Evolutionary conservation across 208 protist genomes (phyloP).

Genomic region (Wallacemonas collosoma): DNA sequence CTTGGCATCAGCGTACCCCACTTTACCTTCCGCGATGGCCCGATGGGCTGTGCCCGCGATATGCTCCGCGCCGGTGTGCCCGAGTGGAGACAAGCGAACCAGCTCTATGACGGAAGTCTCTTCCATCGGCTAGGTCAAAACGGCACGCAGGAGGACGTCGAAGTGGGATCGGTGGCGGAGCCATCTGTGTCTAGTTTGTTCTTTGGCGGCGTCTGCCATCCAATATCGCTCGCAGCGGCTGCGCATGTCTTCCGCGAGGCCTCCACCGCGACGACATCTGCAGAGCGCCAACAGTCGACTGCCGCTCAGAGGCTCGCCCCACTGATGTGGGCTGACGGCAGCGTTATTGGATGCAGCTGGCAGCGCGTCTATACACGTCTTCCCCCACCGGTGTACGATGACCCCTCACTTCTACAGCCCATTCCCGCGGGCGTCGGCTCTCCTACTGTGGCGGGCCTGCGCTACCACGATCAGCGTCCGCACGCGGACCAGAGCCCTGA

Average conservation of each 20-base stretch:
- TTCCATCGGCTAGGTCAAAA: neutral
- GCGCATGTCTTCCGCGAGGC: conserved; percentile 14
- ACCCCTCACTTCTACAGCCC: neutral
- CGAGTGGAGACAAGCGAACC: neutral
- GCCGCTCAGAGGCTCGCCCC: conserved; percentile 54
- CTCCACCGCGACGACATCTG: conserved; percentile 20
- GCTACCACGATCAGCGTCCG: conserved; percentile 4
- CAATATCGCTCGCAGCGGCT: conserved; percentile 20
- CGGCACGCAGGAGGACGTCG: neutral
- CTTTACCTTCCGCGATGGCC: conserved; percentile 31
- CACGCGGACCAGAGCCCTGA: neutral
- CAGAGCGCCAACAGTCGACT: conserved; percentile 21
- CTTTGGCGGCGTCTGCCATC: conserved; percentile 15
- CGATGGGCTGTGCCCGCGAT: neutral
- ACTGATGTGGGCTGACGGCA: conserved; percentile 66
- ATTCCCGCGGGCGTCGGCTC: neutral
- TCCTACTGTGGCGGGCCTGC: neutral
- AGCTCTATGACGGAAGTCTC: neutral
- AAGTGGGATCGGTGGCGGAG: neutral
- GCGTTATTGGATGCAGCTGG: conserved; percentile 67
- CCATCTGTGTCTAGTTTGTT: conserved; percentile 6
- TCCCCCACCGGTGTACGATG: conserved; percentile 17
- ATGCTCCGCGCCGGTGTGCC: neutral
- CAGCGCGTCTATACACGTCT: conserved; percentile 43
- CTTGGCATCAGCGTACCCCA: conserved; percentile 48